Evolutionary conservation across 2,329 filamentous ascomycete genomes (phyloP).

Genomic region (Conoideocrella luteorostrata): DNA sequence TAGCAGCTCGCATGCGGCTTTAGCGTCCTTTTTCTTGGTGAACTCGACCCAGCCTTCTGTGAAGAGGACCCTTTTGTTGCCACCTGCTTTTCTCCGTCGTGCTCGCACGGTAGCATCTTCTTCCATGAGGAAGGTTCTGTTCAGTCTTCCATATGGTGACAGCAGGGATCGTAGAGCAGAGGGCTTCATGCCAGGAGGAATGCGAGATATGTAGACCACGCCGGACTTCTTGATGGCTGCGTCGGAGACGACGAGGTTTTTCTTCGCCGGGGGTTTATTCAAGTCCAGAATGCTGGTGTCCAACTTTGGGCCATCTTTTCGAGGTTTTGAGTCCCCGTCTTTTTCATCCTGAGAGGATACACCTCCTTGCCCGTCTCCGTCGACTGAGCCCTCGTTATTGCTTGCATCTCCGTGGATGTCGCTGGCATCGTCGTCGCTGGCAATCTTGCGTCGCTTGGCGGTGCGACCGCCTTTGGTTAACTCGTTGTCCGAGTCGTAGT

Average conservation of each 20-base stretch:
- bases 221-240: conserved; percentile 66
- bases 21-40: conserved; percentile 66
- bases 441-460: conserved; percentile 58
- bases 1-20: conserved; percentile 66
- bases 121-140: conserved; percentile 72
- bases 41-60: conserved; percentile 88
- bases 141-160: conserved; percentile 67
- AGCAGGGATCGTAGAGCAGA: conserved; percentile 69
- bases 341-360: conserved; percentile 16
- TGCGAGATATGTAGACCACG: conserved; percentile 75
- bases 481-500: conserved; percentile 65
- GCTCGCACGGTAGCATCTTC: conserved; percentile 63
- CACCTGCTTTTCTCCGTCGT: conserved; percentile 62
- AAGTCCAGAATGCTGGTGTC: conserved; percentile 37
- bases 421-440: conserved; percentile 30
- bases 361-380: not conserved
- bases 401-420: conserved; percentile 28
- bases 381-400: conserved; percentile 14
- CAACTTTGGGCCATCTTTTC: conserved; percentile 18
- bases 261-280: conserved; percentile 53
- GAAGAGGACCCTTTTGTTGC: conserved; percentile 78
- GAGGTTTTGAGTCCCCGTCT: conserved; percentile 14
- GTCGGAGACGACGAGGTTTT: conserved; percentile 61
- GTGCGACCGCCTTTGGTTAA: conserved; percentile 57
- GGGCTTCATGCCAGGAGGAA: conserved; percentile 86